Evolutionary conservation across 2,329 filamentous ascomycete species (phyloP).

Genomic region (Chrysosporium queenslandicum): DNA sequence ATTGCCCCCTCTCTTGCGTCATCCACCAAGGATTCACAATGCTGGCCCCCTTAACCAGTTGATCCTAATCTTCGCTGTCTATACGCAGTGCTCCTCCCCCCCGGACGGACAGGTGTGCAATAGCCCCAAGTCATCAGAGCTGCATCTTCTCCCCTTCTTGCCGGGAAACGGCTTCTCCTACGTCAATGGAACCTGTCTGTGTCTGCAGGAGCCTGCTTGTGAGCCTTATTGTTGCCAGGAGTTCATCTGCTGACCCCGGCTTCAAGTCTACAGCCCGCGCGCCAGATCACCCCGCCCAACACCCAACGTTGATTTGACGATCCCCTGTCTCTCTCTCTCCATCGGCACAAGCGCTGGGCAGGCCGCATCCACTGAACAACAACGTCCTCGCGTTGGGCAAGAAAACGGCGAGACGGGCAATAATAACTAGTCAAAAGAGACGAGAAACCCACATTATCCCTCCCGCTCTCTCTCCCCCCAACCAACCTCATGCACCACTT

Average conservation of each 20-base stretch:
- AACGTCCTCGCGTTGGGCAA: too few relatives aligned
- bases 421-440: too few relatives aligned
- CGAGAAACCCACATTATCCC: constrained; percentile 1
- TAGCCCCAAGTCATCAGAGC: too few relatives aligned
- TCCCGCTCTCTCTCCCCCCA: not conserved
- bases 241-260: not conserved
- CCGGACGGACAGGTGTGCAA: too few relatives aligned
- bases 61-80: not conserved
- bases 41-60: not conserved
- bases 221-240: not conserved
- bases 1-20: not conserved
- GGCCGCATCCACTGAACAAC: not conserved
- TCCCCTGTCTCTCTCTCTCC: not conserved
- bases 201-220: not conserved
- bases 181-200: not conserved
- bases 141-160: too few relatives aligned
- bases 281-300: constrained; percentile 3
- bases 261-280: not conserved
- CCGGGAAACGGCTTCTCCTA: too few relatives aligned
- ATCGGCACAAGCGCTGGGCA: not conserved
- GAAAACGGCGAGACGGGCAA: constrained; percentile 1
- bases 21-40: not conserved
- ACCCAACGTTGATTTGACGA: constrained; percentile 7
- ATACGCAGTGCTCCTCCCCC: too few relatives aligned
- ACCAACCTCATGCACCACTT: constrained; percentile 18